Percentiles rank a stretch among this genome's conserved stretches.
phyloP scores from a whole-genome alignment of 495 filamentous ascomycete genomes.

The Hypomontagnella submonticulosa region DNA sequence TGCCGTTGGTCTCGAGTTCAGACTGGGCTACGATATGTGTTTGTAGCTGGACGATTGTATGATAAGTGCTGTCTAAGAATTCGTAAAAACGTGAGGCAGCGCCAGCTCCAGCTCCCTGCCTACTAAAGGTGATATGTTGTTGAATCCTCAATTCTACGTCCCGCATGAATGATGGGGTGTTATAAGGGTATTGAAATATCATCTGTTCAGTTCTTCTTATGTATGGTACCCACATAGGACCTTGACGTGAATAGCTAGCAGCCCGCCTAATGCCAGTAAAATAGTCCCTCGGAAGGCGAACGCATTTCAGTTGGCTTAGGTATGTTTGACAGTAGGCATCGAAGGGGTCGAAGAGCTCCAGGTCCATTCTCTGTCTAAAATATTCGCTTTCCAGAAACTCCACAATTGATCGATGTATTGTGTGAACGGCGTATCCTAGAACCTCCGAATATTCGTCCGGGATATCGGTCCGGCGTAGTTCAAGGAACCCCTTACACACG shows the following conservation, averaged over 20 bases:
- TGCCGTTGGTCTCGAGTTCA: no score
- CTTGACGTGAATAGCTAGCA: no score
- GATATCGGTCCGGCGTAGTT: slow-evolving; percentile 10
- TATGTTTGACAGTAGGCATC: slow-evolving; percentile 39
- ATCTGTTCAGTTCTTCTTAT: no score
- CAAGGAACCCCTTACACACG: slow-evolving; percentile 35
- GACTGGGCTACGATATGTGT: background rate
- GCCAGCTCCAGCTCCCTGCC: background rate
- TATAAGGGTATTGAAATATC: background rate
- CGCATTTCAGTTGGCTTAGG: slow-evolving; percentile 24
- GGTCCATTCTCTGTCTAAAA: slow-evolving; percentile 15
- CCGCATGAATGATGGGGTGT: background rate
- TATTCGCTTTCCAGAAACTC: slow-evolving; percentile 38
- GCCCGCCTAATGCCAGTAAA: background rate
- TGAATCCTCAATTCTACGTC: slow-evolving; percentile 8
- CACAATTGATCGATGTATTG: slow-evolving; percentile 43
- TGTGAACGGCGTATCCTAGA: slow-evolving; percentile 14
- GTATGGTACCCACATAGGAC: no score
- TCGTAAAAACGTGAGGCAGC: slow-evolving; percentile 4
- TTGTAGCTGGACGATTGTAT: background rate
- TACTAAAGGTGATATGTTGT: background rate
- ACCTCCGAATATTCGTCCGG: background rate
- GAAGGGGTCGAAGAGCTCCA: slow-evolving; percentile 26
- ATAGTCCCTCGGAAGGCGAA: slow-evolving; percentile 12
- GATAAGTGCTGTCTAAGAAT: background rate